phyloP scores from a whole-genome alignment of 2,329 filamentous ascomycete species.

The Clonostachys rosea region DNA sequence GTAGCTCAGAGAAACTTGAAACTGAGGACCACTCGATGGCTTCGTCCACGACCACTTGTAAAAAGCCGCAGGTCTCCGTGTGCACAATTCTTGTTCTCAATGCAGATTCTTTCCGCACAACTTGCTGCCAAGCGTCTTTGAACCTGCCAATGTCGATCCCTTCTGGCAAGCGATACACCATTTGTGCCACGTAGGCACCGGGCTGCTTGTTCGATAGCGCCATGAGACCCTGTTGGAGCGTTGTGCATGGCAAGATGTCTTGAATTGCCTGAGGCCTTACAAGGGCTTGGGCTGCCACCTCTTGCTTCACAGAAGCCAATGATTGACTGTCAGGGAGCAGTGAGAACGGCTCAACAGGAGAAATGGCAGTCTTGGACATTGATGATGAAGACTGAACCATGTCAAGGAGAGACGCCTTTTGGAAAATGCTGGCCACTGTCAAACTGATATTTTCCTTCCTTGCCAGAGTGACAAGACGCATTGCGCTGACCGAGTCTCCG shows the following conservation, averaged over 20 bases:
- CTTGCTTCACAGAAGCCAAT: neutral
- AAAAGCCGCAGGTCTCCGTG: slow-evolving; percentile 5
- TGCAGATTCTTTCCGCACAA: slow-evolving; percentile 4
- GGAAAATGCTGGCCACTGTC: slow-evolving; percentile 4
- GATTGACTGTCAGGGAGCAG: neutral
- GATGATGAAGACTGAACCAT: slow-evolving; percentile 1
- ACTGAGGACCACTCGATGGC: neutral
- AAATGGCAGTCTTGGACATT: slow-evolving; percentile 1
- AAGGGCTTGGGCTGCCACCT: slow-evolving; percentile 1
- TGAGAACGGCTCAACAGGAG: slow-evolving; percentile 2
- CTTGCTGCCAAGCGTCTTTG: slow-evolving; percentile 7
- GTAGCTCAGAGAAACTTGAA: no score
- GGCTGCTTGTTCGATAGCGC: slow-evolving; percentile 9
- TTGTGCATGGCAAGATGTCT: slow-evolving; percentile 4
- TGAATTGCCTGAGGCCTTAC: slow-evolving; percentile 1
- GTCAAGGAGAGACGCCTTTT: slow-evolving; percentile 2
- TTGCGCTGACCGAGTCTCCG: slow-evolving; percentile 47
- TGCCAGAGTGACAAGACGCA: slow-evolving; percentile 21
- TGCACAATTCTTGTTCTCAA: slow-evolving; percentile 13
- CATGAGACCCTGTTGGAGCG: slow-evolving; percentile 13
- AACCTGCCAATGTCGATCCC: slow-evolving; percentile 4
- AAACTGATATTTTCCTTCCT: neutral
- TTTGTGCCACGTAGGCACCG: slow-evolving; percentile 12
- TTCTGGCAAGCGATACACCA: slow-evolving; percentile 7
- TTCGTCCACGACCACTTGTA: slow-evolving; percentile 7